Conservation (phyloP, 805 yeast species). For the Candida coleopterorum region DNA sequence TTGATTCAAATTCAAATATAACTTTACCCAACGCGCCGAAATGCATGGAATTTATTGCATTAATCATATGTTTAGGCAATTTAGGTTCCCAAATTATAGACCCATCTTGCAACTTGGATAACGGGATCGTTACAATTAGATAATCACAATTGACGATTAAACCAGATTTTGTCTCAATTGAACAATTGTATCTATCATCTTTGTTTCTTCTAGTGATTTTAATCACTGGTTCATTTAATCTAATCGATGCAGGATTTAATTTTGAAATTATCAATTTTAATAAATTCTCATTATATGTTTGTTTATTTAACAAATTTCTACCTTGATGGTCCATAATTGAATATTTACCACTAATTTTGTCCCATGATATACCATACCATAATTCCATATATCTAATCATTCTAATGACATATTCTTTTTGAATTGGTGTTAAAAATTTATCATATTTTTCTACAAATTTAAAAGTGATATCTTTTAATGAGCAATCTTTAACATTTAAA, state of each 20-base stretch:
- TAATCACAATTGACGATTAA: slow-evolving; percentile 42
- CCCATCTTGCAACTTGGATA: slow-evolving; percentile 54
- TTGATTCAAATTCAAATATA: slow-evolving; percentile 33
- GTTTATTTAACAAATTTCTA: slow-evolving; percentile 63
- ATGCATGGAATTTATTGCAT: slow-evolving; percentile 22
- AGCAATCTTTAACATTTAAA: slow-evolving; percentile 44
- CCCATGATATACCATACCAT: slow-evolving; percentile 79
- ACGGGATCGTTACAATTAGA: slow-evolving; percentile 72
- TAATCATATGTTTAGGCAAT: slow-evolving; percentile 15
- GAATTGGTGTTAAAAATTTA: slow-evolving; percentile 46
- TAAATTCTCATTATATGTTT: slow-evolving; percentile 50
- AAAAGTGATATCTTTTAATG: slow-evolving; percentile 46
- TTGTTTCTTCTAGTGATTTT: slow-evolving; percentile 28
- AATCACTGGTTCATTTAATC: slow-evolving; percentile 38
- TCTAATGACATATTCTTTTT: slow-evolving; percentile 48
- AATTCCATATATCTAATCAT: slow-evolving; percentile 55
- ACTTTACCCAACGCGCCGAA: slow-evolving; percentile 41
- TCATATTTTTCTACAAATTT: slow-evolving; percentile 45
- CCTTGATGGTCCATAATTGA: slow-evolving; percentile 71
- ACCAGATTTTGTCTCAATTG: slow-evolving; percentile 31
- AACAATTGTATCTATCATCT: slow-evolving; percentile 12
- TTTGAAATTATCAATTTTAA: slow-evolving; percentile 35
- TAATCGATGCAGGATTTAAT: slow-evolving; percentile 37
- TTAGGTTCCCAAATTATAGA: slow-evolving; percentile 32
- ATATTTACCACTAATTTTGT: slow-evolving; percentile 60